Base-by-base conservation (phyloP, 176 grass and related monocot genomes). In the Bonia amplexicaulis region DNA sequence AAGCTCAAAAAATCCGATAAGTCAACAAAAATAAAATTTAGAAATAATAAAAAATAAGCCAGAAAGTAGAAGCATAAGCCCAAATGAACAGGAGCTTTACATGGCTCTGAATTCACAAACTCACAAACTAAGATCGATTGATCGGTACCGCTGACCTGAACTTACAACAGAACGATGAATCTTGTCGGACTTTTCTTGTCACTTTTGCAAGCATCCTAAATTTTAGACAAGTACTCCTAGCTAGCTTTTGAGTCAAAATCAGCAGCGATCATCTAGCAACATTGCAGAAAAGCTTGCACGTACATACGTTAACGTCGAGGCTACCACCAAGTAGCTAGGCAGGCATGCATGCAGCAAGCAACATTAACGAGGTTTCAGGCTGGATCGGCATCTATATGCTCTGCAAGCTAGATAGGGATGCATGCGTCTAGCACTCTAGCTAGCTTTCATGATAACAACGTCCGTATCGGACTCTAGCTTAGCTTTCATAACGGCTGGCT, bases 31-130 rank as follows among this genome's bases (percentile, higher is more conserved):
- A 31, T 31, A 3, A 3, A 31, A 31, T 31, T 31, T 31, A 31
- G 31, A 31, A 31, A 31, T 31, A 31, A 0, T 31, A 3, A 31
- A 31, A 31, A 31, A 31, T 31, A 31, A 31, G 2, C 2, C 0
- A 3, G 0, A 31, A 31, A 31, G 2, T 0, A 31, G 31, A 31
- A 31, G 2, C 2, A 2, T 0, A 31, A 31, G 3, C 2, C 31
- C 0, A 31, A 31, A 31, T 3, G 2, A 31, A 2, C 2, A 3
- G 29, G 31, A 31, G 66, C 23, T 61, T 61, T 57, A 58, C 59
- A 40, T 65, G 80, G 73, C 73, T 77, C 80, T 87, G 73, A 87
- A 82, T 69, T 87, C 86, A 42, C 54, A 83, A 83, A 78, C 73
- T 87, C 86, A 42, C 54, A 83, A 83, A 78, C 73, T 83, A 88